phyloP scores from a whole-genome alignment of 2,329 filamentous ascomycete species.

The Podosphaera fusca region DNA sequence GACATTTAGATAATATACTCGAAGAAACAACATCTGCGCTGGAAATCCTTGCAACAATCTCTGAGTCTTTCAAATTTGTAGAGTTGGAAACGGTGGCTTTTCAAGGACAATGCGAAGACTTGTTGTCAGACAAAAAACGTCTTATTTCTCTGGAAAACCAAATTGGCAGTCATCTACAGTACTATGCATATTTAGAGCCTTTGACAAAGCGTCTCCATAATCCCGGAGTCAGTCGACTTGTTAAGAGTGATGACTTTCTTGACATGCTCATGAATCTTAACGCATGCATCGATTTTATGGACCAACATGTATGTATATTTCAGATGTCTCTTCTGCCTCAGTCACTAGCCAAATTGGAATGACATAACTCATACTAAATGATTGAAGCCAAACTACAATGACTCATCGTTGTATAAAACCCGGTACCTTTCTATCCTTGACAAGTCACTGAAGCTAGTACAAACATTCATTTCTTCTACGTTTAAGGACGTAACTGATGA shows the following conservation, averaged over 20 bases:
- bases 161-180: slow-evolving; percentile 74
- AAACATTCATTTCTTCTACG: slow-evolving; percentile 6
- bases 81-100: slow-evolving; percentile 84
- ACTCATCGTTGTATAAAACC: slow-evolving; percentile 69
- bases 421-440: slow-evolving; percentile 64
- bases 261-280: slow-evolving; percentile 77
- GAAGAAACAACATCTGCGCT: slow-evolving; percentile 56
- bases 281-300: slow-evolving; percentile 82
- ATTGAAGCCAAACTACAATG: slow-evolving; percentile 52
- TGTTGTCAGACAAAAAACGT: slow-evolving; percentile 60
- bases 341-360: slow-evolving; percentile 4
- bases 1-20: slow-evolving; percentile 60
- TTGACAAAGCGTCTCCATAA: slow-evolving; percentile 80
- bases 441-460: slow-evolving; percentile 28
- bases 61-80: slow-evolving; percentile 68
- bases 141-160: slow-evolving; percentile 61
- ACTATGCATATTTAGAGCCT: slow-evolving; percentile 82
- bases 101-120: slow-evolving; percentile 71
- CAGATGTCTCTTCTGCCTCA: background rate
- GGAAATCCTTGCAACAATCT: slow-evolving; percentile 52
- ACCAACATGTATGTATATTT: slow-evolving; percentile 42
- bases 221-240: slow-evolving; percentile 65
- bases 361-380: slow-evolving; percentile 1
- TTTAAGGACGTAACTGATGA: slow-evolving; percentile 31
- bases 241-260: slow-evolving; percentile 63